phyloP scores from a whole-genome alignment of 768 basidiomycete species.

The Crassisporium funariophilum region DNA sequence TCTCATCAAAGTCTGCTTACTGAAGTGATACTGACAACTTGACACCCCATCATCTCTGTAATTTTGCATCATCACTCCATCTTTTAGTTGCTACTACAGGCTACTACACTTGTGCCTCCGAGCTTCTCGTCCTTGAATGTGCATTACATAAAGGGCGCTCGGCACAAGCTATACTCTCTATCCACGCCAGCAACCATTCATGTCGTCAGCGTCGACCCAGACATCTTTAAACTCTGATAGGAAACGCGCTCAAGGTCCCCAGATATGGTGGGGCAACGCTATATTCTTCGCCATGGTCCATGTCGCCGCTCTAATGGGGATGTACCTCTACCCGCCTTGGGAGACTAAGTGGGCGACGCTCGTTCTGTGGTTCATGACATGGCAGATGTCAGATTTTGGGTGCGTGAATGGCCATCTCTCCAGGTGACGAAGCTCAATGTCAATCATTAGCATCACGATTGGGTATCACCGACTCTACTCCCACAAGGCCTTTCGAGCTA shows the following conservation, averaged over 20 bases:
- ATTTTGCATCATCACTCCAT: no score
- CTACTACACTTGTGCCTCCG: no score
- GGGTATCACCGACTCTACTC: slow-evolving; percentile 84
- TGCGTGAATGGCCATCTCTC: slow-evolving; percentile 27
- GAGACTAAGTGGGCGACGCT: slow-evolving; percentile 47
- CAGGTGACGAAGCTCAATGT: neutral
- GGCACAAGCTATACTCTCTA: no score
- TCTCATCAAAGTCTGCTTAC: no score
- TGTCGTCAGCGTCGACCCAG: neutral
- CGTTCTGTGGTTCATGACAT: slow-evolving; percentile 54
- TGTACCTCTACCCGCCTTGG: slow-evolving; percentile 50
- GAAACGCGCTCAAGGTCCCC: slow-evolving; percentile 18
- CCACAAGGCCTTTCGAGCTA: slow-evolving; percentile 68
- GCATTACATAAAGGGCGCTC: no score
- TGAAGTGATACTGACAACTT: no score
- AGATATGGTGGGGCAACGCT: slow-evolving; percentile 66
- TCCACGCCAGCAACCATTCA: no score
- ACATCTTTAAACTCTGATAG: neutral
- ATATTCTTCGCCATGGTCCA: slow-evolving; percentile 62
- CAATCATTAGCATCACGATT: slow-evolving; percentile 58
- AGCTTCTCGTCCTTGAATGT: no score
- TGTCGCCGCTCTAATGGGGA: slow-evolving; percentile 55
- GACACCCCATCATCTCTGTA: no score
- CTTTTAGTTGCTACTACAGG: no score
- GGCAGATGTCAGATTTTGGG: slow-evolving; percentile 78